Percentiles rank a stretch among this genome's conserved stretches.
These are phyloP conservation scores for Arctium minus DNA, from an alignment of 129 eudicot species.

Conservation along the genomic window DNA sequence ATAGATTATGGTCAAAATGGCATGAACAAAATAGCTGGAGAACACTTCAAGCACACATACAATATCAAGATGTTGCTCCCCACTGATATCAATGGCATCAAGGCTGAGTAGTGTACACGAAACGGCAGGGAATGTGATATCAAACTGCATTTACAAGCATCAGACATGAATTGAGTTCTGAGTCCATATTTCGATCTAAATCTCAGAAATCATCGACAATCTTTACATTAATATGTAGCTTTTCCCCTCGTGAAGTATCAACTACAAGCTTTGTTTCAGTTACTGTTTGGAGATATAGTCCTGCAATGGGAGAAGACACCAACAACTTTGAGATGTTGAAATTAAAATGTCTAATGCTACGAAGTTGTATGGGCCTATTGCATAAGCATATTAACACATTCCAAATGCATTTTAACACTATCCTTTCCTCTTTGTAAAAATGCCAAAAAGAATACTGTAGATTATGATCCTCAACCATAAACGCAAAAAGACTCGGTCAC, in stretches of 20 bases:
- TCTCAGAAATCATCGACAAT: not conserved
- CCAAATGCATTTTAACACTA: not conserved
- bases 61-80: conserved; percentile 94
- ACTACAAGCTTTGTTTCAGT: conserved; percentile 41
- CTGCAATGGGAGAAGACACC: conserved; percentile 47
- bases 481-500: not conserved
- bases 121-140: conserved; percentile 83
- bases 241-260: conserved; percentile 38
- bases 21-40: not conserved
- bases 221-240: conserved; percentile 29
- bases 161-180: conserved; percentile 8
- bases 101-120: conserved; percentile 86
- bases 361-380: not conserved
- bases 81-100: conserved; percentile 96
- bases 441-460: not conserved
- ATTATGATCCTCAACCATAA: not conserved
- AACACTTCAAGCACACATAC: conserved; percentile 42
- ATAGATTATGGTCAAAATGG: conserved; percentile 2
- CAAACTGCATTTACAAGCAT: conserved; percentile 64
- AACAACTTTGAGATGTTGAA: conserved; percentile 3
- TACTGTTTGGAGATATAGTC: conserved; percentile 41
- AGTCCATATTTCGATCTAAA: not conserved
- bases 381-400: not conserved
- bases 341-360: not conserved
- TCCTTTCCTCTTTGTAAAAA: not conserved